phyloP scores from a whole-genome alignment of 2,329 filamentous ascomycete genomes.

The Sarocladiaceae sp. region DNA sequence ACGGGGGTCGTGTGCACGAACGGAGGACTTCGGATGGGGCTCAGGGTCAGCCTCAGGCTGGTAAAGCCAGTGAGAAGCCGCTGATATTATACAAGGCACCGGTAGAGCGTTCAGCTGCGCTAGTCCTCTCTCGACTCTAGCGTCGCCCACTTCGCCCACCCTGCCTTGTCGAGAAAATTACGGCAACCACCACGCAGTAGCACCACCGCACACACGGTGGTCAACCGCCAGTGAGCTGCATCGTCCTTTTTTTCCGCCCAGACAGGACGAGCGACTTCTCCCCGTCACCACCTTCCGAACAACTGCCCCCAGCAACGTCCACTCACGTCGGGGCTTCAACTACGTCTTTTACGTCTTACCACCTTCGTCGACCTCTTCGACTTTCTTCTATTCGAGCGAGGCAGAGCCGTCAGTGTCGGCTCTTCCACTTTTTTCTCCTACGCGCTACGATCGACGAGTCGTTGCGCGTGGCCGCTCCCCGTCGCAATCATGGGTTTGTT shows the following conservation, averaged over 20 bases:
- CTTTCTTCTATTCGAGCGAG: conserved; percentile 7
- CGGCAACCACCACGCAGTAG: conserved; percentile 34
- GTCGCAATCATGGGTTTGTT: conserved; percentile 57
- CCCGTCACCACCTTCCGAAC: conserved; percentile 23
- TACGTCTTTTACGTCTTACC: not conserved
- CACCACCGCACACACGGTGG: conserved; percentile 14
- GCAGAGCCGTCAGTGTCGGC: conserved; percentile 20
- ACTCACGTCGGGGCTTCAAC: conserved; percentile 31
- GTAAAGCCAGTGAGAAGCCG: not conserved
- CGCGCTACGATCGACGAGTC: conserved; percentile 36
- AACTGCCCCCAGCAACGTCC: conserved; percentile 34
- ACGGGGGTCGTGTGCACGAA: not conserved
- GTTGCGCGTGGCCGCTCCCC: conserved; percentile 42
- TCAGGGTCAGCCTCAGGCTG: not conserved
- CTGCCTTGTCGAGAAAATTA: conserved; percentile 35
- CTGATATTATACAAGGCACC: not conserved
- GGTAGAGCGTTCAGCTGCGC: not conserved
- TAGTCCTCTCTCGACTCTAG: conserved; percentile 24
- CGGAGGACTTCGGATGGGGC: not conserved
- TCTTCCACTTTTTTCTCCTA: conserved; percentile 23
- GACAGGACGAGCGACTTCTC: conserved; percentile 38
- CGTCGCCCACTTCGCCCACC: conserved; percentile 31
- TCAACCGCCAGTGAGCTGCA: conserved; percentile 13
- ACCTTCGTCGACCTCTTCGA: not conserved
- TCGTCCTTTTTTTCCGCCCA: conserved; percentile 29